Conservation (phyloP, 805 yeast species). For the Zygoascus flipseniorum region DNA sequence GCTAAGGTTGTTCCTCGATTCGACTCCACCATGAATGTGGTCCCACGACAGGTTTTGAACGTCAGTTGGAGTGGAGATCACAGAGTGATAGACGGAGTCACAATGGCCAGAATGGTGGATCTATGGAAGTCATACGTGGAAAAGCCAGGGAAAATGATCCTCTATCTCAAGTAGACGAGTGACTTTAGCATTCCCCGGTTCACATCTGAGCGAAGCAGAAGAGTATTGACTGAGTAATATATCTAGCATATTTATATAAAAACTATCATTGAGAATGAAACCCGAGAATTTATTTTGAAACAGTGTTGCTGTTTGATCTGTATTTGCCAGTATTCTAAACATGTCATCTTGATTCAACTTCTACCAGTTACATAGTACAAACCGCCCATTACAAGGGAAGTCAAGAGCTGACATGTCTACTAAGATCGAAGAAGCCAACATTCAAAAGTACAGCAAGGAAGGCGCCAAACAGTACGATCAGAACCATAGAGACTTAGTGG, state of each 20-base stretch:
- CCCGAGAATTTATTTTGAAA: too few relatives aligned
- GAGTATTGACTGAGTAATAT: too few relatives aligned
- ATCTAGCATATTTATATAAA: too few relatives aligned
- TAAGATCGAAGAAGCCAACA: not conserved
- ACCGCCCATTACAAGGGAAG: too few relatives aligned
- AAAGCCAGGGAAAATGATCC: conserved; percentile 14
- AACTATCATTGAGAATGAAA: too few relatives aligned
- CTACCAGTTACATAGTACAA: too few relatives aligned
- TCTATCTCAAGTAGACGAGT: conserved; percentile 8
- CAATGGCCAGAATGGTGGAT: conserved; percentile 26
- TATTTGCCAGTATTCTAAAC: too few relatives aligned
- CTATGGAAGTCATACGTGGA: conserved; percentile 21
- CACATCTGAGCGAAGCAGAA: too few relatives aligned
- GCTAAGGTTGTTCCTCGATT: conserved; percentile 24
- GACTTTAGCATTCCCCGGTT: too few relatives aligned
- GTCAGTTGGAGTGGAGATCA: conserved; percentile 30
- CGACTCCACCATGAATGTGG: conserved; percentile 17
- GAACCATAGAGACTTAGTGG: not conserved
- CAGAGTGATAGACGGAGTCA: conserved; percentile 28
- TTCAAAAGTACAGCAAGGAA: conserved; percentile 1
- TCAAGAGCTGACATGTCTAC: not conserved
- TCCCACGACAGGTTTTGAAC: conserved; percentile 22
- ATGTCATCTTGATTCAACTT: too few relatives aligned
- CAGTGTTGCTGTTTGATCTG: too few relatives aligned
- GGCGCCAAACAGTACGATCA: conserved; percentile 9